Evolutionary conservation across 2,329 filamentous ascomycete genomes (phyloP), one percentile per base, ranked within the genome.

Genomic region (Pseudodiploospora longispora): DNA sequence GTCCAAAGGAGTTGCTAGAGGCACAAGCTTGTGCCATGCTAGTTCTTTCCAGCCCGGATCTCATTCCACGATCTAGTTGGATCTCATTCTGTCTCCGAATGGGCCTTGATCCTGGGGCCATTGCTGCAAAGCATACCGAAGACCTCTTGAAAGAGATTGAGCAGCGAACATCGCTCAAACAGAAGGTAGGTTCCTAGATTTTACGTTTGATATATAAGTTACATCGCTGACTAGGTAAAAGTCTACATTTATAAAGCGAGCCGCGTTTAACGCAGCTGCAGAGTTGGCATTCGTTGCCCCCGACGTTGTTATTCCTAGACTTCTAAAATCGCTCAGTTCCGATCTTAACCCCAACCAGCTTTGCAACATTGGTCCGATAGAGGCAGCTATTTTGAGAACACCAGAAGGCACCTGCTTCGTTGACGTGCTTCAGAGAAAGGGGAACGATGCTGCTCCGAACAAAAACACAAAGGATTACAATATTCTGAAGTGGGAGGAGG

Each of bases 401-500:
- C 85, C 89, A 1, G 88, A 94, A 61, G 91, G 89, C 2, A 90
- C 84, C 2, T 77, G 83, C 10, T 97, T 95, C 55, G 75, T 98
- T 19, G 93, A 98, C 64, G 87, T 97, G 1, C 74, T 98, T 5
- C 87, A 85, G 31, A 90, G 87, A 59, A 95, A 95, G 60, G 71
- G 81, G 1, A 79, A 80, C 47, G 78, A 78, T 48, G 70, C 74
- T 33, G 68, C 84, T 2, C 81, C 88, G 3, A 84, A 89, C 65
- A 97, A 95, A 67, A 95, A 88, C 56, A 83, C 80, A 40, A 96
- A 95, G 62, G 93, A 97, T 60, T 95, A 96, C 56, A 88, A 98
- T 55, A 94, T 88, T 1, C 66, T 96, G 35, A 96, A 95, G 64
- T 98, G 94, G 93, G 93, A 98, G 64, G 85, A 91, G 61, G 93